phyloP scores from a whole-genome alignment of 306 rosid species.

The Gleditsia sinensis region DNA sequence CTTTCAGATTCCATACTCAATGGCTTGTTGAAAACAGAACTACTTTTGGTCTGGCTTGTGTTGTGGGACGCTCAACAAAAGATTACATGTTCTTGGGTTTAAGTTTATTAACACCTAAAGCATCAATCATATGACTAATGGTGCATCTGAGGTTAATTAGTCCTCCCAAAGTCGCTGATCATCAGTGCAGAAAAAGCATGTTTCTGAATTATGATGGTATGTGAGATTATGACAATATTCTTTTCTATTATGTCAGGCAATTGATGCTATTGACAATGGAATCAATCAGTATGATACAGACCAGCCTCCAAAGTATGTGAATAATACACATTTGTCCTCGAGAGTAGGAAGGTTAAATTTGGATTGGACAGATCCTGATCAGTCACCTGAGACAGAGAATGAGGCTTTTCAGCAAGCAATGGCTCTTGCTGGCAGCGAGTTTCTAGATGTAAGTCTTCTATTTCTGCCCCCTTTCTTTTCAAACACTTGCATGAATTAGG shows the following conservation, averaged over 20 bases:
- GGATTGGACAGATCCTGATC: conserved; percentile 95
- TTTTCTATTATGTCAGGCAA: conserved; percentile 62
- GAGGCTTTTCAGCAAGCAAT: conserved; percentile 86
- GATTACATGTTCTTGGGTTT: conserved; percentile 1
- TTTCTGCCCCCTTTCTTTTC: not conserved
- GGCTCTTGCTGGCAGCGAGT: conserved; percentile 88
- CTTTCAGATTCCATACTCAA: not conserved
- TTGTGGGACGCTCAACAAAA: conserved; percentile 18
- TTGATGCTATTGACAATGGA: conserved; percentile 97
- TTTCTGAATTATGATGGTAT: not conserved
- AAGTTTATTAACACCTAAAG: conserved; percentile 7
- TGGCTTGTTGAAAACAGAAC: conserved; percentile 4
- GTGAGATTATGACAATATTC: conserved; percentile 2
- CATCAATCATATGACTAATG: conserved; percentile 13
- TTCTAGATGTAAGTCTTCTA: conserved; percentile 63
- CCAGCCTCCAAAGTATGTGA: conserved; percentile 90
- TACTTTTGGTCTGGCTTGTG: conserved; percentile 19
- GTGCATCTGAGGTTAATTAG: conserved; percentile 1
- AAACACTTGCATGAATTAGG: not conserved
- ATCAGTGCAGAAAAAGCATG: not conserved
- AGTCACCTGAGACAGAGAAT: conserved; percentile 85
- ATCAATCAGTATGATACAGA: conserved; percentile 86
- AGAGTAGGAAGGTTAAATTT: conserved; percentile 87
- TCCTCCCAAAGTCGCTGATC: conserved; percentile 19
- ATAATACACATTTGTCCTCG: conserved; percentile 90